Evolutionary conservation across 306 rosid genomes (phyloP), one percentile per base, ranked within the genome.

Genomic region (Parietaria judaica): DNA sequence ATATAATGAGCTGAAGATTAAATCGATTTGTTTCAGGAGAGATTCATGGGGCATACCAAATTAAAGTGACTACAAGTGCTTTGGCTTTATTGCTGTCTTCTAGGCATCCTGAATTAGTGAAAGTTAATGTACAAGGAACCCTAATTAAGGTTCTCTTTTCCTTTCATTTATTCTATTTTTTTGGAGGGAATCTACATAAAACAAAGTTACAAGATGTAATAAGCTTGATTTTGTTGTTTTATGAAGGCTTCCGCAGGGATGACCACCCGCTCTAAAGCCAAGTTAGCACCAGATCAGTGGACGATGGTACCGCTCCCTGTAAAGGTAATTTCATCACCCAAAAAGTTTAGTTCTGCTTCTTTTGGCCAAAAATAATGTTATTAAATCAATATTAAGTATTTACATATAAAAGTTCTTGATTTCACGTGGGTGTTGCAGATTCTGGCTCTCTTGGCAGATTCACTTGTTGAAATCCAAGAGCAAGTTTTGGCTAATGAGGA

Each of bases 41-140:
- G 79, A 79, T 91, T 72, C 92, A 78, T 77, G 96, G 98, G 43
- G 92, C 92, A 12, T 91, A 91, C 74, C 95, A 91, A 79, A 88
- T 91, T 71, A 91, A 86, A 77, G 92, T 91, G 68, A 88, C 95
- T 47, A 88, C 98, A 45, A 83, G 83, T 77, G 96, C 96, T 58
- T 78, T 91, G 72, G 92, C 90, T 66, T 76, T 91, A 76, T 68
- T 91, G 82, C 80, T 88, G 56, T 58, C 76, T 62, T 76, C 90
- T 4, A 73, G 81, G 64, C 96, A 88, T 61, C 60, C 74, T 64
- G 88, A 88, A 81, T 63, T 91, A 39, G 76, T 65, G 51, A 86
- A 80, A 77, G 71, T 65, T 58, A 71, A 65, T 17, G 98, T 91
- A 43, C 89, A 74, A 60, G 96, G 95, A 75, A 68, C 79, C 73